Percentiles rank a stretch among this genome's conserved stretches.
Evolutionary conservation across 148 eudicot species (phyloP).

Genomic region (Polygonum aviculare): DNA sequence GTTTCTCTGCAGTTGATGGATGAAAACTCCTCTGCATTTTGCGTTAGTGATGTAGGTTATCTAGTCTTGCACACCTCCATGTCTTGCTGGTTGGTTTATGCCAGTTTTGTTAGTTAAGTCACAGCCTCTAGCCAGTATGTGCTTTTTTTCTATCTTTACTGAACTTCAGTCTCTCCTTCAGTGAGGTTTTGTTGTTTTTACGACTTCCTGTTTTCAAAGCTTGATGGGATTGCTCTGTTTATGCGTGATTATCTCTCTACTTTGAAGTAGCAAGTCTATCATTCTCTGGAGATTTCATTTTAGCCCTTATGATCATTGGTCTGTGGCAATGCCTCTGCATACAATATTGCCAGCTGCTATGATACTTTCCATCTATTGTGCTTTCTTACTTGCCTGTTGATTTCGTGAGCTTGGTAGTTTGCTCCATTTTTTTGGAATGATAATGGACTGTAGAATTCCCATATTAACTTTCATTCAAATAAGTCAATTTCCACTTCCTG

Average conservation of each 20-base stretch:
- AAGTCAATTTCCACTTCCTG: background rate
- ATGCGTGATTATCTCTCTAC: background rate
- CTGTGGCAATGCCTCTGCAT: conserved; percentile 2
- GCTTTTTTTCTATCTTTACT: conserved; percentile 16
- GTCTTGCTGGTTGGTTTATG: conserved; percentile 52
- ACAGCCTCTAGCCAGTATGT: conserved; percentile 53
- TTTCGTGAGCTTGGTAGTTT: background rate
- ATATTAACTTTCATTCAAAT: background rate
- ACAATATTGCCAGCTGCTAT: background rate
- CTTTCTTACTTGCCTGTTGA: background rate
- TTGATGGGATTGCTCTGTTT: conserved; percentile 17
- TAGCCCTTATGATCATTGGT: background rate
- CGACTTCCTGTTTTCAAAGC: conserved; percentile 8
- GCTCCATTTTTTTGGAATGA: background rate
- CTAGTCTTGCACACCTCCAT: conserved; percentile 35
- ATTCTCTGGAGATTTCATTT: background rate
- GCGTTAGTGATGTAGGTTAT: conserved; percentile 47
- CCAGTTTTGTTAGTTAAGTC: conserved; percentile 58
- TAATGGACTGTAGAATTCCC: background rate
- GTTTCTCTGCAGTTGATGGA: conserved; percentile 13
- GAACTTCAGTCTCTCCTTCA: conserved; percentile 44
- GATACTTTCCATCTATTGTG: background rate
- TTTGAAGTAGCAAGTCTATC: conserved; percentile 4
- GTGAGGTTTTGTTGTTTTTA: conserved; percentile 45
- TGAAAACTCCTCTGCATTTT: conserved; percentile 25